A percentile compares a stretch with the other conserved stretches of the same genome.
These are phyloP conservation scores for Ceratocystis colombiana DNA, from an alignment of 2,329 filamentous ascomycete species.

Conservation along the genomic window DNA sequence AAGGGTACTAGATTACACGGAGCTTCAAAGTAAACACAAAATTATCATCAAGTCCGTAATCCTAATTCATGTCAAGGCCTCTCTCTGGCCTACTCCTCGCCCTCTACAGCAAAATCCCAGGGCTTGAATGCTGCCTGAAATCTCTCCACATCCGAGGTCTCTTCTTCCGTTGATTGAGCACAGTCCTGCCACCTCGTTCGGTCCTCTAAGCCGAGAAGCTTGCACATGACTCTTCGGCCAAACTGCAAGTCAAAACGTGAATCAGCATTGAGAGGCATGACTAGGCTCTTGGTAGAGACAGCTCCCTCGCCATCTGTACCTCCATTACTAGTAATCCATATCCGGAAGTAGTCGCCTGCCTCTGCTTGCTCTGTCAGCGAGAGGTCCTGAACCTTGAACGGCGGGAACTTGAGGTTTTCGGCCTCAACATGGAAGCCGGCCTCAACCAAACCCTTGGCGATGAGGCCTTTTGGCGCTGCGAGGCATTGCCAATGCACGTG, in stretches of 20 bases:
- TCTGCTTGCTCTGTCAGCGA: constrained; percentile 42
- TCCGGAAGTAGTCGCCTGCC: constrained; percentile 61
- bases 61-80: neutral
- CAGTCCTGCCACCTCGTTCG: constrained; percentile 81
- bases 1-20: no score
- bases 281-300: constrained; percentile 46
- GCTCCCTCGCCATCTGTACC: constrained; percentile 42
- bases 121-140: constrained; percentile 75
- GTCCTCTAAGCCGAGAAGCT: constrained; percentile 68
- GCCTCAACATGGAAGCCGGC: constrained; percentile 82
- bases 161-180: constrained; percentile 64
- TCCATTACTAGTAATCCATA: constrained; percentile 62
- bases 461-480: constrained; percentile 58
- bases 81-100: neutral
- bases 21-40: no score
- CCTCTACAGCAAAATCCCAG: constrained; percentile 65
- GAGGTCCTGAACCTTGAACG: constrained; percentile 41
- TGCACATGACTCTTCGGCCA: constrained; percentile 75
- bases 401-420: constrained; percentile 55
- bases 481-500: constrained; percentile 93
- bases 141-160: constrained; percentile 62
- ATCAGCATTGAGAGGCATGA: constrained; percentile 61
- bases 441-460: constrained; percentile 67
- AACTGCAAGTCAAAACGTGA: constrained; percentile 86
- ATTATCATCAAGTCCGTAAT: neutral